Base-by-base conservation (phyloP, 225 moss, liverwort and hornwort species). In the Antitrichia curtipendula region DNA sequence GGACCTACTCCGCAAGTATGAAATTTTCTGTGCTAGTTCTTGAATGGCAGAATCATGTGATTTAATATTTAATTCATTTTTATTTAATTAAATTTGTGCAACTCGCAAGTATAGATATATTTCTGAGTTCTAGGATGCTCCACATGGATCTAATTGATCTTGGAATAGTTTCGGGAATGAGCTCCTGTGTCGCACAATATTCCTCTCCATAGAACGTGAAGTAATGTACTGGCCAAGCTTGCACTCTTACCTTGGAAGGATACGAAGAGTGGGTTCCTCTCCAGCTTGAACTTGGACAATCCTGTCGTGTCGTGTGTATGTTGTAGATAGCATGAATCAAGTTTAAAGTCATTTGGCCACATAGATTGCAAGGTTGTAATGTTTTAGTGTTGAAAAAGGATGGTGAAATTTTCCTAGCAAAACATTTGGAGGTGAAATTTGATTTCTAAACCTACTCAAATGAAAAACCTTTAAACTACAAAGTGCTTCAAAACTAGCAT, bases 131-230 rank as follows among this genome's bases (percentile, higher is more conserved):
- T 40, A 86, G 75, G 47, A 82, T 32, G 53, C 31, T 82, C 53
- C 32, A 25, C 47, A 49, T 70, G 69, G 76, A 62, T 68, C 54
- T 80, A 53, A 52, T 75, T 79, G 84, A 80, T 75, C 69, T 82
- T 79, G 47, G 78, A 81, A 76, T 62, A 80, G 61, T 70, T 85
- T 72, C 78, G 89, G 50, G 57, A 41, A 34, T 84, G 58, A 88
- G 71, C 34, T 87, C 88, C 91, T 86, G 91, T 97, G 68, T 99
- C 98, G 28, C 95, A 97, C 63, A 97, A 99, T 91, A 95, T 97
- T 89, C 98, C 98, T 80, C 95, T 99, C 64, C 98, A 99, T 81
- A 94, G 98, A 89, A 91, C 95, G 72, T 88, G 97, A 45, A 92
- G 96, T 94, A 95, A 95, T 80, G 88, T 95, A 86, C 80, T 99